Evolutionary conservation across 106 monocot genomes (phyloP), one percentile per base, ranked within the genome.

Genomic region (Dendrobium chrysotoxum): DNA sequence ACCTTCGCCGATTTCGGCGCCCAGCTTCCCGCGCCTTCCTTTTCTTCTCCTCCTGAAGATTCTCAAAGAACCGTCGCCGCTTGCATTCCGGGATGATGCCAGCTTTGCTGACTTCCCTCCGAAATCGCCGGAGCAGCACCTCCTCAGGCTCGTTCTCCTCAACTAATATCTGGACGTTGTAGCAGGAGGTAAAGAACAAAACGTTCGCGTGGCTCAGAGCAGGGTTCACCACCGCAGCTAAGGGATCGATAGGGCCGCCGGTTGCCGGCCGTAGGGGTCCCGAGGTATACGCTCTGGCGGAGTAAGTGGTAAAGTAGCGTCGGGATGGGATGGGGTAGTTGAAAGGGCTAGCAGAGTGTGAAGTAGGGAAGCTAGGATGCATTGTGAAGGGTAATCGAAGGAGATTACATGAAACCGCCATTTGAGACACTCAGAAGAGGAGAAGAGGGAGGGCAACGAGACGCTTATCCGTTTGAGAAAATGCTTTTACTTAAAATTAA

Each of bases 41-140:
- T 85, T 92, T 92, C 84, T 73, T 82, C 84, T 89, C 87, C 61
- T 92, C 92, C 64, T 89, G 92, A 80, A 79, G 81, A 84, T 92
- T 92, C 86, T 92, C 92, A 25, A 89, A 92, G 80, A 84, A 89
- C 61, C 81, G 72, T 77, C 92, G 79, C 74, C 92, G 66, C 80
- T 86, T 87, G 82, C 92, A 92, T 82, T 92, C 92, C 73, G 84
- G 89, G 21, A 92, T 89, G 25, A 92, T 85, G 41, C 92, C 92
- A 12, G 92, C 89, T 79, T 83, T 92, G 13, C 87, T 83, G 1
- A 92, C 89, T 82, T 92, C 92, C 78, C 89, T 55, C 76, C 92
- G 82, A 79, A 92, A 92, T 75, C 92, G 65, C 87, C 89, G 26
- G 71, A 92, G 71, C 41, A 92, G 84, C 5, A 28, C 82, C 70